Evolutionary conservation across 2,329 filamentous ascomycete genomes (phyloP), one percentile per base, ranked within the genome.

Genomic region (Colletotrichum tamarilloi): DNA sequence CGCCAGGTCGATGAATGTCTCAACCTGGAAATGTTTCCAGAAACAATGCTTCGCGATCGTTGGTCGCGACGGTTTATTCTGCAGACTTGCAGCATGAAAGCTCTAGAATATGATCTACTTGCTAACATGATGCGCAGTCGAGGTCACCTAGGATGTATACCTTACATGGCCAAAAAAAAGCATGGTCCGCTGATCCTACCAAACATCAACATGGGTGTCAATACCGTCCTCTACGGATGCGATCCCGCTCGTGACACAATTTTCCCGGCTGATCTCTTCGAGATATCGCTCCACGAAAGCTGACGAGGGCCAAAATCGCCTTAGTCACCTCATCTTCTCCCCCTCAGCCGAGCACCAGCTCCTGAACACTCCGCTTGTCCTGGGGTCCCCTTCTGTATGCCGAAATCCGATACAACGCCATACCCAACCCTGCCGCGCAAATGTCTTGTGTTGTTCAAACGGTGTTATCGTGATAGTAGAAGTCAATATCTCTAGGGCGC

Each of bases 381-480:
- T 32, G 42, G 53, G 53, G 57, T 68, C 38, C 72, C 65, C 28
- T 26, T 64, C 14, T 38, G 53, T 68, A 62, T 67, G 62, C 59
- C 52, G 46, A 74, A 72, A 58, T 42, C 67, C 59, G 62, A 60
- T 49, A 16, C 58, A 69, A 74, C 68, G 68, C 72, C 72, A 5
- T 58, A 63, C 55, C 24, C 56, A 72, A 63, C 22, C 58, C 52
- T 53, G 64, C 58, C 49, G 26, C 63, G 49, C 53, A 59, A 46
- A 42, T 52, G 24, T 24, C 3, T 57, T 28, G 22, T 38, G 12
- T 57, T 32, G 30, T 26, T 72, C 63, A 74, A 76, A 95, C 93
- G 60, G 89, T 92, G 79, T 95, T 94, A 81, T 99, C 97, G 81
- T 99, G 95, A 81, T 98, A 99, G 76, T 95, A 91, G 80, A 98